Conservation (phyloP, 176 grass and related monocot species). For the Coix lacrymajobi region DNA sequence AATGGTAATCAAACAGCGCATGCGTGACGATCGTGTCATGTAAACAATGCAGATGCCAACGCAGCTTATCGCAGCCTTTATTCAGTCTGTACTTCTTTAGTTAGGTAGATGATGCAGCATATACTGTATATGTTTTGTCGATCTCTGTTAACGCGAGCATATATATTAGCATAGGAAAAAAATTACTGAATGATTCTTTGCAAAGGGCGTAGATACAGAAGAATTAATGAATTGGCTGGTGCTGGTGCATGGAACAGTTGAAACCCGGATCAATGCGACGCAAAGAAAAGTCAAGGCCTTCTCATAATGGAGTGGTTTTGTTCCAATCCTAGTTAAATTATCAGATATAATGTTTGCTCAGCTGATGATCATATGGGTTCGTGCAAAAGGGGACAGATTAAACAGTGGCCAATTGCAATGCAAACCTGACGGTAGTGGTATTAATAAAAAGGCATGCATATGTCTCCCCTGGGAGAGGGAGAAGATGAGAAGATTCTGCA, state of each 20-base stretch:
- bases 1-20: conserved; percentile 5
- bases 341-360: background rate
- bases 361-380: background rate
- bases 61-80: background rate
- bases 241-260: too few relatives aligned
- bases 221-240: background rate
- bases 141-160: background rate
- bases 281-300: background rate
- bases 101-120: conserved; percentile 1
- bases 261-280: background rate
- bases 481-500: conserved; percentile 24
- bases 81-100: background rate
- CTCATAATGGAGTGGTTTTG: background rate
- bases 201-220: background rate
- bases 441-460: background rate
- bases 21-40: background rate
- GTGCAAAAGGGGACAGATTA: background rate
- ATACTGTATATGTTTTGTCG: background rate
- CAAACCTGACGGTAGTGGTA: background rate
- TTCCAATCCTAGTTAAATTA: background rate
- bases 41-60: conserved; percentile 4
- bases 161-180: background rate
- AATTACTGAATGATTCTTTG: background rate
- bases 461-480: background rate
- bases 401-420: background rate